Evolutionary conservation across 768 basidiomycete genomes (phyloP), one percentile per base, ranked within the genome.

Genomic region (Leccinum olivaceopallidum): DNA sequence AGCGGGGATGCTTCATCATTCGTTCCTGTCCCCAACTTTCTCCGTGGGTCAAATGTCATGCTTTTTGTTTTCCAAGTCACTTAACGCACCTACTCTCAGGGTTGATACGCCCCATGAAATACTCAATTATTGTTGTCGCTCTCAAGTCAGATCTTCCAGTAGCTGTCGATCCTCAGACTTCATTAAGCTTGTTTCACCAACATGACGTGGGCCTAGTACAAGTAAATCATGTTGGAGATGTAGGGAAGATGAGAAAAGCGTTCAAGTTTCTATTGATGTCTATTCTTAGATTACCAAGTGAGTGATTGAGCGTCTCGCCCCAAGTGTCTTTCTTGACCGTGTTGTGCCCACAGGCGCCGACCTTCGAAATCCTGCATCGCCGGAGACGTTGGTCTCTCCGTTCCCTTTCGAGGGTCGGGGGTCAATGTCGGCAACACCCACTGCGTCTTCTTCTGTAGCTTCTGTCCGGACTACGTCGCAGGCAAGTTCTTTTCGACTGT

Each of bases 161-260:
- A 42, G 77, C 77, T 44, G 78, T 92, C n/a, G 81, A 88, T 63
- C 84, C 88, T 10, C 75, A 79, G 56, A 74, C 74, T 52, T 86
- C 85, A 5, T 65, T 77, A 22, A 76, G 74, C 20, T 71, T 87
- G 47, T 78, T 89, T 47, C 75, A 80, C 36, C 75, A 78, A 36
- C 89, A 89, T 71, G 88, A 92, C 65, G 84, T 88, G 8, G 92
- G 93, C 9, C 75, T 97, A 30, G 85, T 94, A 12, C 88, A 92
- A 71, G 88, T 92, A 3, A 83, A 86, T 5, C 81, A 76, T 49
- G 71, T 75, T 6, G 77, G 78, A 24, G 83, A 88, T 4, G 72
- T 75, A 12, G 88, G 89, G 13, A 92, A 89, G 76, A 89, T 95
- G 78, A 84, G 86, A 57, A 81, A 81, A 52, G 83, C 83, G 0